These are phyloP conservation scores for Acacia acuminata DNA, from an alignment of 306 rosid genomes.

Conservation along the genomic window DNA sequence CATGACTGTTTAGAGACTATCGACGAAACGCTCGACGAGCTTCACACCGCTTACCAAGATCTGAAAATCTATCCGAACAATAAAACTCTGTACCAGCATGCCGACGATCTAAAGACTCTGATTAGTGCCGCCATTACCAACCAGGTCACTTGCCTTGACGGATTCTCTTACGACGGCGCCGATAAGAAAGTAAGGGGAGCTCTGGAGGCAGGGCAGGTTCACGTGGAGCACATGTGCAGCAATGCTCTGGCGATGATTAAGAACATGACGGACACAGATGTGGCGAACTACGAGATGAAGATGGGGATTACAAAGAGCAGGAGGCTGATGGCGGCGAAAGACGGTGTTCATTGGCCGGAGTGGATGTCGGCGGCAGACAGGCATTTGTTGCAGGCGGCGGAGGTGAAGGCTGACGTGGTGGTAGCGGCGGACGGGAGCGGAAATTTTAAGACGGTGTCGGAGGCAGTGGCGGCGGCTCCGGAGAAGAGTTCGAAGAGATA, in stretches of 20 bases:
- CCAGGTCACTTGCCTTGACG: conserved; percentile 76
- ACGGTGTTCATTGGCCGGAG: conserved; percentile 51
- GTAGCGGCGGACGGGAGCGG: conserved; percentile 86
- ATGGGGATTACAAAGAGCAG: not conserved
- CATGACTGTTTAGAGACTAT: conserved; percentile 64
- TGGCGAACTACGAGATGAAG: conserved; percentile 34
- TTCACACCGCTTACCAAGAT: conserved; percentile 39
- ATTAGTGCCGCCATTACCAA: conserved; percentile 75
- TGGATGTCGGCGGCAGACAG: conserved; percentile 67
- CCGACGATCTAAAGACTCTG: conserved; percentile 65
- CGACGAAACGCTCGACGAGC: conserved; percentile 67
- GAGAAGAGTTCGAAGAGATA: conserved; percentile 47
- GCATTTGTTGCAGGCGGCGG: conserved; percentile 51
- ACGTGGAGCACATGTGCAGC: conserved; percentile 61
- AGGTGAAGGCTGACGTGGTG: conserved; percentile 48
- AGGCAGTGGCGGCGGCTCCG: conserved; percentile 75
- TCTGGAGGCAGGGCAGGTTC: conserved; percentile 38
- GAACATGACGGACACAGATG: conserved; percentile 68
- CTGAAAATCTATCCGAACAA: conserved; percentile 48
- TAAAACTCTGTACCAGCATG: conserved; percentile 46
- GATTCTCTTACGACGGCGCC: conserved; percentile 60
- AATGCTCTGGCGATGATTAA: conserved; percentile 69
- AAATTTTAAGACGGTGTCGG: conserved; percentile 57
- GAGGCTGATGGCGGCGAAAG: conserved; percentile 16
- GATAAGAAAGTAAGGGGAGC: conserved; percentile 40